Evolutionary conservation across 345 rosid species (phyloP).

Genomic region (Populus nigra): DNA sequence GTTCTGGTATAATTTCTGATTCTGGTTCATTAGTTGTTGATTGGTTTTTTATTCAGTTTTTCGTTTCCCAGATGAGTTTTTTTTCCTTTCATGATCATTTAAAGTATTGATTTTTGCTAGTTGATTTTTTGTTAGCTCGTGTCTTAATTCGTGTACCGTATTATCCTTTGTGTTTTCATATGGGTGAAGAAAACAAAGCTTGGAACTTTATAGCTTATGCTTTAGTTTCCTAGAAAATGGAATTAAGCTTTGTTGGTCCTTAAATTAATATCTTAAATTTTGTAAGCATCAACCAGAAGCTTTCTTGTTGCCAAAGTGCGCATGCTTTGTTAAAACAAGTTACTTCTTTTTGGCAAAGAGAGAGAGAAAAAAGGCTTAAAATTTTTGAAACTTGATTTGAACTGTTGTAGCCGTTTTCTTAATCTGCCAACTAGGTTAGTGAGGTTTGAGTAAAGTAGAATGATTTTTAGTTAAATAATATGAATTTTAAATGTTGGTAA

Average conservation of each 20-base stretch:
- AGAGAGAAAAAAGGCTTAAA: not conserved
- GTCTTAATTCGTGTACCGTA: not conserved
- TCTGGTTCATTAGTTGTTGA: not conserved
- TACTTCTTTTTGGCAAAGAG: not conserved
- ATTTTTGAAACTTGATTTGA: not conserved
- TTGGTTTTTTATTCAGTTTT: not conserved
- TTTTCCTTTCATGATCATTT: not conserved
- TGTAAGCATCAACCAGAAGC: not conserved
- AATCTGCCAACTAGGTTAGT: not conserved
- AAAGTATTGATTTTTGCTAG: not conserved
- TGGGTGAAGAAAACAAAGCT: not conserved
- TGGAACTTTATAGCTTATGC: not conserved
- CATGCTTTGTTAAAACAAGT: not conserved
- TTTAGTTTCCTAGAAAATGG: not conserved
- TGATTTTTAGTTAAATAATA: not conserved
- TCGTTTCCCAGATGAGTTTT: not conserved
- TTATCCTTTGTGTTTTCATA: not conserved
- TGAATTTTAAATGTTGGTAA: not conserved
- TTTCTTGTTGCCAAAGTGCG: not conserved
- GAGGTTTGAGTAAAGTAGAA: not conserved
- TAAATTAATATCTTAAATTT: not conserved
- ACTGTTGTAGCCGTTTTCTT: not conserved
- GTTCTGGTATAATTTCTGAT: not conserved
- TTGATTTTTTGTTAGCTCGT: not conserved
- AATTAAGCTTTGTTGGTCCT: not conserved